Evolutionary conservation across 116 monocot genomes (phyloP), one percentile per base, ranked within the genome.

Genomic region (Zostera marina): DNA sequence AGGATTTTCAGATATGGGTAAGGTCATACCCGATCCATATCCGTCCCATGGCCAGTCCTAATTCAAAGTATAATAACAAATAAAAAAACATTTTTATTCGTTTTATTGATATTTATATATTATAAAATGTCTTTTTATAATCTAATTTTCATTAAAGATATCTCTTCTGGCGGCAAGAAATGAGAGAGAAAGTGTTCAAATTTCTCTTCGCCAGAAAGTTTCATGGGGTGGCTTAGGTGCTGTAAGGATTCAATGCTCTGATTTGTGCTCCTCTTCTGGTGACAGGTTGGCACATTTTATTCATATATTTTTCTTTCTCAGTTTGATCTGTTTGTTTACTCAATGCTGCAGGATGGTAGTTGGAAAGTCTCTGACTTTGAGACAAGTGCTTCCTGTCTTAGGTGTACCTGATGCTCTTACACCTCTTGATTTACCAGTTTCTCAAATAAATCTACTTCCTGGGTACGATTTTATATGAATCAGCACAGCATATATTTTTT

Each of bases 321-420:
- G 32, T 51, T 42, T 44, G 7, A 17, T 59, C 58, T 45, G 22
- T 66, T 41, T 70, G 51, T 65, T 8, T 40, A 59, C 40, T 5
- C 22, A 5, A 25, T 64, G 45, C 70, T 46, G 57, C 70, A 94
- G 98, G 70, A 69, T 98, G 68, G 55, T 69, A 13, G 77, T 77
- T 63, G 98, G 90, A 11, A 67, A 81, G 58, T 78, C 86, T 13
- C 52, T 98, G 68, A 80, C 80, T 47, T 54, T 90, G 65, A 73
- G 90, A 13, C 80, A 68, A 19, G 98, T 98, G 76, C 73, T 86
- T 38, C 76, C 90, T 68, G 72, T 98, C 54, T 79, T 98, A 83
- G 90, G 98, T 68, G 90, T 98, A 54, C 98, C 98, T 71, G 98
- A 98, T 86, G 98, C 98, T 80, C 98, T 98, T 72, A 83, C 83